Evolutionary conservation across 331 rosid species (phyloP), one percentile per base, ranked within the genome.

Genomic region (Spiraea crenata): DNA sequence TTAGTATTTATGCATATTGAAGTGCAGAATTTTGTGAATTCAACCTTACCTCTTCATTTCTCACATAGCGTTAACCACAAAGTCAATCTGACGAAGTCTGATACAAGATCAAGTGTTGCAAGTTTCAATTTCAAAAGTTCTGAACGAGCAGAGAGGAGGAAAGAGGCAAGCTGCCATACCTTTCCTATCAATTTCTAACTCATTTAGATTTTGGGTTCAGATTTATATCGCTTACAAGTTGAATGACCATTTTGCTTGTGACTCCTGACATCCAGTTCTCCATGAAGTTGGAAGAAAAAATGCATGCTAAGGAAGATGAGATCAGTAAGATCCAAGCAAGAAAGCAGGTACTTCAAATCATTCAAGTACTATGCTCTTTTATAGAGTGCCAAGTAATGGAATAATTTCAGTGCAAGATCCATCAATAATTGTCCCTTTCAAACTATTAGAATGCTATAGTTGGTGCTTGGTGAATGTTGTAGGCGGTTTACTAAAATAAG

Each of bases 101-200:
- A 73, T 78, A 68, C 57, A 49, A 82, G 60, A 77, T 67, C 89
- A 54, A 74, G 72, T 69, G 75, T 64, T 70, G 68, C 83, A 62
- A 46, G 79, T 73, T 91, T 87, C 82, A 83, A 77, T 72, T 84
- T 86, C 65, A 85, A 76, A 75, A 67, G 91, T 57, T 45, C 61
- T 25, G 84, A 79, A 78, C 77, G 90, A 44, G 92, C 89, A 56
- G 92, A 84, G 78, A 78, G 83, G 82, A 85, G 96, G 71, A 90
- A 86, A 81, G 89, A 86, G 96, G 96, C 77, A 81, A 79, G 86
- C 48, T 25, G 5, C 39, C 67, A 59, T 31, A 31, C 19, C 56
- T 6, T 67, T 34, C 41, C 48, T 69, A 48, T 48, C 57, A 42
- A 67, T 35, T 57, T 59, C 11, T 49, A 16, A 69, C 12, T 66